Conservation (phyloP, 2,329 filamentous ascomycete species). For the Aureobasidium sp. region DNA sequence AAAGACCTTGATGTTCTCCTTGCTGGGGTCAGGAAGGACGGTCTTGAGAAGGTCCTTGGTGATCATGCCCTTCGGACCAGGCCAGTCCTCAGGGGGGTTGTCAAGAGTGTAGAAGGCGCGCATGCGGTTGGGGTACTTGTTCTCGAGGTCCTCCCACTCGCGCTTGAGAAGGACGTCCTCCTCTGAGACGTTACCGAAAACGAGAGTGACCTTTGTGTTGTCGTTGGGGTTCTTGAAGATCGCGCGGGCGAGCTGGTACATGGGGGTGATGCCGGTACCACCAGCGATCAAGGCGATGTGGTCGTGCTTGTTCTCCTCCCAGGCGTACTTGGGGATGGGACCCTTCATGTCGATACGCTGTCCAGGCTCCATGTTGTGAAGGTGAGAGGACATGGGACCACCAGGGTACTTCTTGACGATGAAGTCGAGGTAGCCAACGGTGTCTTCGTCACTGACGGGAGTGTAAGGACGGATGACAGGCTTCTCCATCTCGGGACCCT, state of each 20-base stretch:
- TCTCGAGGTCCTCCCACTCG: conserved; percentile 81
- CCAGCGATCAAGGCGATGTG: conserved; percentile 86
- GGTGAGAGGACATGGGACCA: conserved; percentile 84
- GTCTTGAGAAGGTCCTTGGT: conserved; percentile 91
- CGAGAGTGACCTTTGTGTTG: conserved; percentile 93
- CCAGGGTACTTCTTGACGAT: conserved; percentile 86
- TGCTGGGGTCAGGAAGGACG: conserved; percentile 86
- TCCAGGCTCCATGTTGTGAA: conserved; percentile 75
- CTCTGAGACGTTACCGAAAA: conserved; percentile 86
- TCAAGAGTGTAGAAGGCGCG: conserved; percentile 90
- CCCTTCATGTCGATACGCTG: conserved; percentile 89
- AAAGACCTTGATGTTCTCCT: conserved; percentile 90
- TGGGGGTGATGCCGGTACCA: conserved; percentile 93
- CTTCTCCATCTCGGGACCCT: conserved; percentile 77
- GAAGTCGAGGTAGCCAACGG: conserved; percentile 71
- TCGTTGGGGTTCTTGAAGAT: conserved; percentile 97
- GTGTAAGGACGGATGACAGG: conserved; percentile 88
- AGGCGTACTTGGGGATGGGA: conserved; percentile 87
- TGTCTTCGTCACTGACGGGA: conserved; percentile 78
- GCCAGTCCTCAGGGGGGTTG: conserved; percentile 72
- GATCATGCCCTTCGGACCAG: conserved; percentile 64
- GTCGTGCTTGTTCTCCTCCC: conserved; percentile 83
- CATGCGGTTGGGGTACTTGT: conserved; percentile 92
- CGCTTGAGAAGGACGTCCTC: conserved; percentile 86
- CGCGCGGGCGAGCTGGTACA: conserved; percentile 86